Conservation (phyloP, 2,329 filamentous ascomycete genomes). For the Emericellopsis atlantica region DNA sequence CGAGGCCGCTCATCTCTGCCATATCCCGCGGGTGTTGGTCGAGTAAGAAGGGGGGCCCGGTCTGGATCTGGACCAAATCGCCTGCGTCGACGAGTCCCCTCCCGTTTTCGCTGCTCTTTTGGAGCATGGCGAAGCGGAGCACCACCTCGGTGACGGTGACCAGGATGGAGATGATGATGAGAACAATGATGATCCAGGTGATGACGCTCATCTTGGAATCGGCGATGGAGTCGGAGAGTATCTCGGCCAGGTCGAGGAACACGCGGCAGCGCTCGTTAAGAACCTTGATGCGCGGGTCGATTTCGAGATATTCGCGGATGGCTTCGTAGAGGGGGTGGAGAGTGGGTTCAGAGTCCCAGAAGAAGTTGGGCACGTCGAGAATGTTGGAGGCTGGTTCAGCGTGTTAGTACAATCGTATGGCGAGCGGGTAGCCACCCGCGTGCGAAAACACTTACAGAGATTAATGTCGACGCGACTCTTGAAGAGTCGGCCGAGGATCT, state of each 20-base stretch:
- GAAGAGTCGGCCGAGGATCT: conserved; percentile 80
- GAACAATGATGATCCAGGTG: conserved; percentile 95
- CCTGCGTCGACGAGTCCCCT: conserved; percentile 6
- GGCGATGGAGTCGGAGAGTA: conserved; percentile 81
- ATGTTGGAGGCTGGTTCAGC: conserved; percentile 67
- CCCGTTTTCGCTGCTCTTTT: conserved; percentile 9
- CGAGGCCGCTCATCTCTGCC: conserved; percentile 13
- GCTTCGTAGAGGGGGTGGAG: conserved; percentile 89
- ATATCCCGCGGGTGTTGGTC: conserved; percentile 1
- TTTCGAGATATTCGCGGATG: conserved; percentile 94
- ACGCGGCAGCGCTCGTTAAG: conserved; percentile 95
- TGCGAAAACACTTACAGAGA: conserved; percentile 55
- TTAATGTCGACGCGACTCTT: conserved; percentile 95
- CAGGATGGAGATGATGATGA: conserved; percentile 82
- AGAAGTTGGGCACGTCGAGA: conserved; percentile 91
- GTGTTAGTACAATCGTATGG: background rate
- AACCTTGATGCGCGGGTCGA: conserved; percentile 89
- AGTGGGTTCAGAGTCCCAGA: conserved; percentile 96
- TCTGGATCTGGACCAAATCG: conserved; percentile 4
- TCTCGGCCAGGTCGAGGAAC: conserved; percentile 92
- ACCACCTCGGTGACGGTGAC: conserved; percentile 86
- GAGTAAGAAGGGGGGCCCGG: conserved; percentile 3
- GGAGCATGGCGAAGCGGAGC: conserved; percentile 68
- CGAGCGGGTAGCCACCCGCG: conserved; percentile 7
- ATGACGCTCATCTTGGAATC: conserved; percentile 93